A percentile compares a stretch with the other conserved stretches of the same genome.
Evolutionary conservation across 352 stramenopile genomes (phyloP).

Genomic region (Globisporangium emineosum): DNA sequence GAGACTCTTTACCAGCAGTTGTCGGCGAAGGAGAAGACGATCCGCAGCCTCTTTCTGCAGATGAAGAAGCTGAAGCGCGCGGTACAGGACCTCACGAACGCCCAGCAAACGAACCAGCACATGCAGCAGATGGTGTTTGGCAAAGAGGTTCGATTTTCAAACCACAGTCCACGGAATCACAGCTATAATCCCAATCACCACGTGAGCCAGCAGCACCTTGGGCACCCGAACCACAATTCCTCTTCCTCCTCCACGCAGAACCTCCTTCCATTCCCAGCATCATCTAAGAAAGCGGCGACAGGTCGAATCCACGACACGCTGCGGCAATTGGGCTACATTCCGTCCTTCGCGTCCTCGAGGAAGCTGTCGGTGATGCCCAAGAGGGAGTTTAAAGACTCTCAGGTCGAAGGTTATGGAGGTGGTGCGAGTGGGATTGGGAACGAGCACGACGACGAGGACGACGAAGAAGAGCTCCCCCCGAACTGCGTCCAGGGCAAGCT

Average conservation of each 20-base stretch:
- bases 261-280: background rate
- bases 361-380: constrained; percentile 2
- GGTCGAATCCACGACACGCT: constrained; percentile 38
- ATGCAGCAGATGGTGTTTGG: constrained; percentile 38
- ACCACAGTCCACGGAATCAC: constrained; percentile 13
- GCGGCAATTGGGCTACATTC: constrained; percentile 38
- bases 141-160: constrained; percentile 31
- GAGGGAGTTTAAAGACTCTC: background rate
- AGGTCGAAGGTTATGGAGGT: too few relatives aligned
- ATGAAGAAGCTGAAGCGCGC: constrained; percentile 78
- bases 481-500: constrained; percentile 36
- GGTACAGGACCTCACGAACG: constrained; percentile 45
- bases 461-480: constrained; percentile 23
- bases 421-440: background rate
- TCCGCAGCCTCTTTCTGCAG: constrained; percentile 57
- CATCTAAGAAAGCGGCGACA: constrained; percentile 9
- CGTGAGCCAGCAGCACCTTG: background rate
- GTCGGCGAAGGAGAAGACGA: constrained; percentile 53
- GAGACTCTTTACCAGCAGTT: constrained; percentile 50
- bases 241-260: background rate
- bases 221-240: background rate
- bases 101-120: constrained; percentile 56
- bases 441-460: constrained; percentile 2
- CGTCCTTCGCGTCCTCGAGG: constrained; percentile 16
- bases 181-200: constrained; percentile 8